phyloP scores from a whole-genome alignment of 2,329 filamentous ascomycete genomes.

The Chrysoporthe puriensis region DNA sequence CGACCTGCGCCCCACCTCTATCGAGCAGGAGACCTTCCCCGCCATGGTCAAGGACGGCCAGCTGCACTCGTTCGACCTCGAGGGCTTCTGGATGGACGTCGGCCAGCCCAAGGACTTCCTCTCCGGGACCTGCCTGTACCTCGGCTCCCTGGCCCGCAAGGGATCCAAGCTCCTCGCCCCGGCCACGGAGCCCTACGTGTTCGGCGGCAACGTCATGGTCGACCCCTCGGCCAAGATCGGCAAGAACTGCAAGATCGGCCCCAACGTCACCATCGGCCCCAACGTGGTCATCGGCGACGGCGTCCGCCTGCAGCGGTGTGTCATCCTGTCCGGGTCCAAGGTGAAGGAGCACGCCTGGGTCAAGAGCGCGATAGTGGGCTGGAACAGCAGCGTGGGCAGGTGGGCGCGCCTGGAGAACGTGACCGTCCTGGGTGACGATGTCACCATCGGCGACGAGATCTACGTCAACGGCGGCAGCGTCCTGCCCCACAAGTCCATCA shows the following conservation, averaged over 20 bases:
- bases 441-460: conserved; percentile 96
- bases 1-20: conserved; percentile 93
- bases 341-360: conserved; percentile 99
- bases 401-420: conserved; percentile 98
- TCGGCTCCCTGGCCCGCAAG: conserved; percentile 89
- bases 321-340: conserved; percentile 85
- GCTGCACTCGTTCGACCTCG: conserved; percentile 93
- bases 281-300: conserved; percentile 92
- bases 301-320: conserved; percentile 90
- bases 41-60: conserved; percentile 87
- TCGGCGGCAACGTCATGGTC: conserved; percentile 94
- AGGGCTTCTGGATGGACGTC: conserved; percentile 99
- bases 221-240: conserved; percentile 94
- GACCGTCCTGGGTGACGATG: conserved; percentile 95
- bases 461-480: conserved; percentile 98
- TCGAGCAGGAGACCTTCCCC: conserved; percentile 99
- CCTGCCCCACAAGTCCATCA: conserved; percentile 98
- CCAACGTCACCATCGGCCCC: conserved; percentile 94
- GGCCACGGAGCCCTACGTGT: conserved; percentile 75
- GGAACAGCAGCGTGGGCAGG: conserved; percentile 94
- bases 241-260: conserved; percentile 97
- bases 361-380: conserved; percentile 97
- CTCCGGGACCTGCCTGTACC: conserved; percentile 92
- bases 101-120: conserved; percentile 99
- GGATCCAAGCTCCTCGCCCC: conserved; percentile 82